Conservation (phyloP, 2,329 filamentous ascomycete genomes). For the Colletotrichum sp. region DNA sequence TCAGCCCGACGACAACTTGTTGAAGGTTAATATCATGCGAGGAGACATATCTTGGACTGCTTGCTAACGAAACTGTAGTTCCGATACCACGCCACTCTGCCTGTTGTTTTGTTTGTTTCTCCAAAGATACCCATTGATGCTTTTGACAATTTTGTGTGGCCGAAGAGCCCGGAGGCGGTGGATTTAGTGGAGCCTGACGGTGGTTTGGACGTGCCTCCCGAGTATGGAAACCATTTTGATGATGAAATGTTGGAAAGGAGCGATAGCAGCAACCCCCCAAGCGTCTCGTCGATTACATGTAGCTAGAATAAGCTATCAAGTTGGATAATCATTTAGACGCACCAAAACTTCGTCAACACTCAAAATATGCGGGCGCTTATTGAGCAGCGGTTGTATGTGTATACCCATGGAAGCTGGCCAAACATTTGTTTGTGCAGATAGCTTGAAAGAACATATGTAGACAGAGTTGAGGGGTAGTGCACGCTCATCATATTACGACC, state of each 20-base stretch:
- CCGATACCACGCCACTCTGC: background rate
- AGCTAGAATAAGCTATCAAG: background rate
- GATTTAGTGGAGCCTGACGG: background rate
- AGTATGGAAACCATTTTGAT: background rate
- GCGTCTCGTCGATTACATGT: background rate
- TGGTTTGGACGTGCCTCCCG: background rate
- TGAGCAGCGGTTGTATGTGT: background rate
- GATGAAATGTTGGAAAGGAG: background rate
- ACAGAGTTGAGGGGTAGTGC: background rate
- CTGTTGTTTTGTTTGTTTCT: background rate
- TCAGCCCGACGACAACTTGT: background rate
- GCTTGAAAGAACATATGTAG: background rate
- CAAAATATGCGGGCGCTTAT: background rate
- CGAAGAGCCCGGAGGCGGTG: background rate
- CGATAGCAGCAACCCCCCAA: background rate
- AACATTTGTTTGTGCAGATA: accelerated
- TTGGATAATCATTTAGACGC: background rate
- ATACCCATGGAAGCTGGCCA: background rate
- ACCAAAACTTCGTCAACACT: accelerated
- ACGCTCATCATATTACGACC: background rate
- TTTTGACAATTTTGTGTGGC: background rate
- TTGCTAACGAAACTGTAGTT: background rate
- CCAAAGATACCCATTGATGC: background rate
- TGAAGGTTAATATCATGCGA: background rate
- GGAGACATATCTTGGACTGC: accelerated